Base-by-base conservation (phyloP, 768 basidiomycete genomes). In the Solioccasus polychromus region DNA sequence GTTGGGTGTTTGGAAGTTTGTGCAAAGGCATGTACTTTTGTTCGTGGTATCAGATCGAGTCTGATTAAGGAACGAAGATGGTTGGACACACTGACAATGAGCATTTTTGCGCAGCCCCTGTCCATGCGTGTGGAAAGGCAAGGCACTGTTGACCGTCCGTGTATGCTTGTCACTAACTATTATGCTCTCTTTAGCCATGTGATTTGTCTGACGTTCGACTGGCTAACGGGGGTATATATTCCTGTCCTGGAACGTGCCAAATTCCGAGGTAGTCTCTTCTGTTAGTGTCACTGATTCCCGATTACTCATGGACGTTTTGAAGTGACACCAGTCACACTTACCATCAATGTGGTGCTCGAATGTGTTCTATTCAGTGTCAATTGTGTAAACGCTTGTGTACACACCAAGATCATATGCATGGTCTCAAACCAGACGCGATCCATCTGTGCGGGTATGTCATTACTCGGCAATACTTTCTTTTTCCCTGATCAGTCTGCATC, bases 401-500 rank as follows among this genome's bases (percentile, higher is more conserved):
- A 2, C 52, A 64, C 37, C 52, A 55, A 18, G 60, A 78, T 45
- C 82, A 83, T 62, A 64, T 83, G 34, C 81, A 83, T 41, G 78
- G 71, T 2, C 63, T 80, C 4, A 55, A 70, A 18, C 43, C 51
- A 2, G 56, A 44, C 5, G 63, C 67, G 0, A 45, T 72, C 20
- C 81, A 83, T 64, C 70, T 83, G 25, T 83, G 81, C 67, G 80
- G 80, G 81, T 80, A 17, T 28, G 61, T 54, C n/a, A 35, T 3
- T 20, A 19, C 18, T 22, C 10, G 18, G 42, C 3, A 10, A 4
- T 20, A 23, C 19, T 10, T 7, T 12, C n/a, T n/a, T 14, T 22
- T 8, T 20, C 4, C 6, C 42, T 53, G 5, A 57, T 20, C 2
- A 8, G 8, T 14, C n/a, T 36, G 29, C 0, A n/a, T 14, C 38